Evolutionary conservation across 768 basidiomycete genomes (phyloP).

Genomic region (Brasilioporus rufonigricans): DNA sequence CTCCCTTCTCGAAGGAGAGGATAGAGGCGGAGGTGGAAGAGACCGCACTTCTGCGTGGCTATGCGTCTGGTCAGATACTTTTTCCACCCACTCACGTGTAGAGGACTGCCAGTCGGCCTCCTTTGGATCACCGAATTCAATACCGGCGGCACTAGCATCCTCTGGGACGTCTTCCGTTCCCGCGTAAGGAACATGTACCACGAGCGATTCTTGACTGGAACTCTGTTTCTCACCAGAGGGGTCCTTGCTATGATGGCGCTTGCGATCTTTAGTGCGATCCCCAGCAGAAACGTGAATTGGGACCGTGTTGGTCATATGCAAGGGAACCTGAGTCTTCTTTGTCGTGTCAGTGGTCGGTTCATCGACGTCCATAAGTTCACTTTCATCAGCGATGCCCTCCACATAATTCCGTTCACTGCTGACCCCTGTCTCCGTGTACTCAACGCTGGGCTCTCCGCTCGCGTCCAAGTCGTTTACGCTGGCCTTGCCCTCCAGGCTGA

Average conservation of each 20-base stretch:
- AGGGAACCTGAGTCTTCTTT: background rate
- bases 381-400: slow-evolving; percentile 4
- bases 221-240: slow-evolving; percentile 3
- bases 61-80: slow-evolving; percentile 35
- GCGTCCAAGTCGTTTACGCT: background rate
- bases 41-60: slow-evolving; percentile 1
- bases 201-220: slow-evolving; percentile 24
- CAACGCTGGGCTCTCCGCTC: slow-evolving; percentile 4
- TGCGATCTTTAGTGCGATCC: slow-evolving; percentile 22
- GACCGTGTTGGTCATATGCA: slow-evolving; percentile 20
- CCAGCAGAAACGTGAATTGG: slow-evolving; percentile 29
- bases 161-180: slow-evolving; percentile 12
- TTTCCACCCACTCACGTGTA: slow-evolving; percentile 49
- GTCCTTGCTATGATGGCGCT: slow-evolving; percentile 4
- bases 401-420: background rate
- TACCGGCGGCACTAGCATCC: slow-evolving; percentile 13
- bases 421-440: slow-evolving; percentile 8
- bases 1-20: slow-evolving; percentile 12
- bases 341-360: slow-evolving; percentile 3
- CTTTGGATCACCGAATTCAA: slow-evolving; percentile 20
- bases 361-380: slow-evolving; percentile 29
- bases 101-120: slow-evolving; percentile 24
- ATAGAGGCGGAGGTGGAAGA: slow-evolving; percentile 2
- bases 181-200: slow-evolving; percentile 31
- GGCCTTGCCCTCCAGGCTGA: background rate